These are phyloP conservation scores for Anthoceros angustus DNA, from an alignment of 225 moss, liverwort and hornwort species.

Conservation along the genomic window DNA sequence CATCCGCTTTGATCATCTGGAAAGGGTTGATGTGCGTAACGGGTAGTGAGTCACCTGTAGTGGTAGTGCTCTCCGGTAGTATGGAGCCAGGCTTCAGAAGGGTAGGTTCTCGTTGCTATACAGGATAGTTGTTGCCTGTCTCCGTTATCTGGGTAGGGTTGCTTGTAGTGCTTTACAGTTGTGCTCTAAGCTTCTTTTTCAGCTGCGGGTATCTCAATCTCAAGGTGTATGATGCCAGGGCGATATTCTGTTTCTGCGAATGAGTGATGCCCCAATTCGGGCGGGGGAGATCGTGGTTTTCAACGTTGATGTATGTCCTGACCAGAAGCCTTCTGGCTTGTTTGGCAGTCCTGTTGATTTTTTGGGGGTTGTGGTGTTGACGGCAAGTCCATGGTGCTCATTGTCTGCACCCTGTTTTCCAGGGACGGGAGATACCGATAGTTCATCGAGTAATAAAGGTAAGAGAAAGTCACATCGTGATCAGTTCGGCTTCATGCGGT, in stretches of 20 bases:
- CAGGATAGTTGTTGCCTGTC: not conserved
- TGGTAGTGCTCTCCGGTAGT: constrained; percentile 95
- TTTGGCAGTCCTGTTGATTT: not conserved
- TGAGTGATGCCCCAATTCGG: constrained; percentile 84
- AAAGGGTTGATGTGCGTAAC: constrained; percentile 97
- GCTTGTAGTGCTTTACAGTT: too few species aligned
- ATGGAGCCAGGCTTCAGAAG: constrained; percentile 98
- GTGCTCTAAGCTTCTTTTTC: too few species aligned
- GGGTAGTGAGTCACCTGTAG: constrained; percentile 96
- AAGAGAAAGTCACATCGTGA: not conserved
- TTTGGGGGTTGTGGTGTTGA: not conserved
- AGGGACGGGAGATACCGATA: constrained; percentile 39
- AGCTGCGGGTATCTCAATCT: not conserved
- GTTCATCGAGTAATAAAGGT: constrained; percentile 45
- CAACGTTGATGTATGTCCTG: constrained; percentile 67
- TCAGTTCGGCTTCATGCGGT: too few species aligned
- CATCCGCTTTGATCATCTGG: constrained; percentile 96
- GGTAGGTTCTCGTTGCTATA: constrained; percentile 18
- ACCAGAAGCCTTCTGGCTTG: constrained; percentile 5
- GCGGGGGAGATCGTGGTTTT: constrained; percentile 98
- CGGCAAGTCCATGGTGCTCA: not conserved
- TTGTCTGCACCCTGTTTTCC: not conserved
- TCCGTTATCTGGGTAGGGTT: not conserved
- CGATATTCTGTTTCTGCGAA: constrained; percentile 89
- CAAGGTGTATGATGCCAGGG: constrained; percentile 22